phyloP scores from a whole-genome alignment of 768 basidiomycete species.

The Termitomyces sp. region DNA sequence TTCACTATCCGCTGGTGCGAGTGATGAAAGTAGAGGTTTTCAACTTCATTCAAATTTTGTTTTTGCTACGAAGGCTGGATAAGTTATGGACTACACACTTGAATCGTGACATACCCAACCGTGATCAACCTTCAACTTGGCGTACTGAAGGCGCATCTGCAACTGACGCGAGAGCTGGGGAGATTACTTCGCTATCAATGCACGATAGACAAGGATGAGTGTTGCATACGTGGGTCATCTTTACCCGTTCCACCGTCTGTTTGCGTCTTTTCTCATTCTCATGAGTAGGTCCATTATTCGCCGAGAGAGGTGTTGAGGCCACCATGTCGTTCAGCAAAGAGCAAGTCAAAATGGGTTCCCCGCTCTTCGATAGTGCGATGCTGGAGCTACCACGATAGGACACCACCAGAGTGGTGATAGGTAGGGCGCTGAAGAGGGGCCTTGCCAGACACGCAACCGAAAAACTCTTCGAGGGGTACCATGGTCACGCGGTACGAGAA shows the following conservation, averaged over 20 bases:
- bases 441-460: slow-evolving; percentile 15
- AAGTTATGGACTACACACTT: background rate
- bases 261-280: slow-evolving; percentile 45
- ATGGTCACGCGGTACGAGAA: slow-evolving; percentile 18
- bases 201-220: background rate
- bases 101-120: slow-evolving; percentile 59
- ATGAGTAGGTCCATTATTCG: slow-evolving; percentile 23
- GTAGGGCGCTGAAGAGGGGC: background rate
- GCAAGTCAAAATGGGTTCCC: background rate
- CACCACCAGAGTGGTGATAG: background rate
- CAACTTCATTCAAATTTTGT: slow-evolving; percentile 77
- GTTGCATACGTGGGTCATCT: slow-evolving; percentile 51
- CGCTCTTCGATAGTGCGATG: background rate
- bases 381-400: background rate
- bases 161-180: slow-evolving; percentile 66
- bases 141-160: slow-evolving; percentile 73
- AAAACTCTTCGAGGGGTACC: slow-evolving; percentile 15
- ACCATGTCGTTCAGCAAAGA: slow-evolving; percentile 28
- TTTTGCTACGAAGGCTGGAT: slow-evolving; percentile 49
- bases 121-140: slow-evolving; percentile 74
- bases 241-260: slow-evolving; percentile 52
- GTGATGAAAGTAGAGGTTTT: slow-evolving; percentile 78
- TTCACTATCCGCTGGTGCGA: slow-evolving; percentile 47
- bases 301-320: slow-evolving; percentile 24
- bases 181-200: background rate